Evolutionary conservation across 768 basidiomycete genomes (phyloP).

Genomic region (Podaxis carcinomalis): DNA sequence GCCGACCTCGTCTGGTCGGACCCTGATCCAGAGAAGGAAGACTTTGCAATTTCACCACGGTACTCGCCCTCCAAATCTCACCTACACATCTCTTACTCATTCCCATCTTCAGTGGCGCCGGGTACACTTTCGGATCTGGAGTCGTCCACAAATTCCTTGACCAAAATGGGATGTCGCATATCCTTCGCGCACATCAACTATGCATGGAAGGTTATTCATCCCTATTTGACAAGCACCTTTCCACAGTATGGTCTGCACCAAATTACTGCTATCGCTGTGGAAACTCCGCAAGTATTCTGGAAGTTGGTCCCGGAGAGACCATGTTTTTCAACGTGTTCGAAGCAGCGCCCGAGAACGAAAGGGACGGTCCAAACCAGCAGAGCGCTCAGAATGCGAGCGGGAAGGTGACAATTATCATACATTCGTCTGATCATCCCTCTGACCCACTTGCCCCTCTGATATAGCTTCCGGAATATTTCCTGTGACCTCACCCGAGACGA

Average conservation of each 20-base stretch:
- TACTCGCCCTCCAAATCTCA: constrained; percentile 31
- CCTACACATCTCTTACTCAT: constrained; percentile 17
- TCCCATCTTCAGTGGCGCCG: constrained; percentile 71
- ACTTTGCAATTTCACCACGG: constrained; percentile 98
- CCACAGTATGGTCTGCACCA: constrained; percentile 98
- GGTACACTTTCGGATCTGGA: constrained; percentile 97
- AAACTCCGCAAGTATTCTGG: constrained; percentile 93
- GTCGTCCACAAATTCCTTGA: constrained; percentile 97
- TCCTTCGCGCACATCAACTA: constrained; percentile 95
- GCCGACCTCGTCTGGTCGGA: constrained; percentile 99
- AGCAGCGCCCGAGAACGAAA: constrained; percentile 96
- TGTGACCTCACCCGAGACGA: constrained; percentile 24
- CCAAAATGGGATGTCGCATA: constrained; percentile 94
- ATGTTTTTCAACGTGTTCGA: constrained; percentile 98
- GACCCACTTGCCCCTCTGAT: constrained; percentile 12
- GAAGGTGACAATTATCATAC: constrained; percentile 45
- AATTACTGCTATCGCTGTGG: constrained; percentile 99
- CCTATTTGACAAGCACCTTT: constrained; percentile 92
- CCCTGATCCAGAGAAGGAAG: constrained; percentile 98
- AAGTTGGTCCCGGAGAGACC: constrained; percentile 83
- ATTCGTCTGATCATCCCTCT: constrained; percentile 10
- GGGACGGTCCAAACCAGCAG: constrained; percentile 84
- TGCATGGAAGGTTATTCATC: constrained; percentile 99
- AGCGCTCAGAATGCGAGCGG: constrained; percentile 64
- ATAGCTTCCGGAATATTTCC: constrained; percentile 82